Conservation (phyloP, 352 stramenopile genomes). For the Globisporangium alternatum region DNA sequence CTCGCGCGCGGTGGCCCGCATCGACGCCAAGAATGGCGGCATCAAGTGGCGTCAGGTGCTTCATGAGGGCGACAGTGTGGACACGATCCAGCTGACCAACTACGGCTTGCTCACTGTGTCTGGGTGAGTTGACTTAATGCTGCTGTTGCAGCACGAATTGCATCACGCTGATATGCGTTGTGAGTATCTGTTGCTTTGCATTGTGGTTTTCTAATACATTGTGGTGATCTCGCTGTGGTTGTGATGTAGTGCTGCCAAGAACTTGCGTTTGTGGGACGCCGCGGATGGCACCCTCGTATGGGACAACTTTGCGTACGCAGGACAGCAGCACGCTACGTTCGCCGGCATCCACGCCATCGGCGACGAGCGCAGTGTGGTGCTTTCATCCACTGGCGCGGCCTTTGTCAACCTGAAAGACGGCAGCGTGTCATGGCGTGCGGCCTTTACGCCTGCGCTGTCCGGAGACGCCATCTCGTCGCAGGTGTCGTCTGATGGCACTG, state of each 20-base stretch:
- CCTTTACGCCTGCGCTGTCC: constrained; percentile 30
- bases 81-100: constrained; percentile 69
- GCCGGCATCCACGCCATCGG: constrained; percentile 39
- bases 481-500: constrained; percentile 42
- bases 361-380: constrained; percentile 45
- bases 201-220: constrained; percentile 10
- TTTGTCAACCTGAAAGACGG: constrained; percentile 64
- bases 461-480: constrained; percentile 33
- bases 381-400: constrained; percentile 41
- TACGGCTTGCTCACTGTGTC: constrained; percentile 66
- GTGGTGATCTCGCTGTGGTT: not conserved
- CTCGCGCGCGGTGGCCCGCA: constrained; percentile 55
- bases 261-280: constrained; percentile 68
- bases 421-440: constrained; percentile 34
- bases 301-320: constrained; percentile 45
- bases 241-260: constrained; percentile 36
- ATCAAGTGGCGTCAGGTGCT: constrained; percentile 81
- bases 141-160: not conserved
- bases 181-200: not conserved
- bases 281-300: constrained; percentile 62
- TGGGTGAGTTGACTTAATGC: constrained; percentile 28
- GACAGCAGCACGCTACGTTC: constrained; percentile 28
- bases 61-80: constrained; percentile 48
- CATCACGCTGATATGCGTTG: constrained; percentile 5
- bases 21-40: constrained; percentile 64